Evolutionary conservation across 2,329 filamentous ascomycete species (phyloP), one percentile per base, ranked within the genome.

Genomic region (Byssothecium circinans): DNA sequence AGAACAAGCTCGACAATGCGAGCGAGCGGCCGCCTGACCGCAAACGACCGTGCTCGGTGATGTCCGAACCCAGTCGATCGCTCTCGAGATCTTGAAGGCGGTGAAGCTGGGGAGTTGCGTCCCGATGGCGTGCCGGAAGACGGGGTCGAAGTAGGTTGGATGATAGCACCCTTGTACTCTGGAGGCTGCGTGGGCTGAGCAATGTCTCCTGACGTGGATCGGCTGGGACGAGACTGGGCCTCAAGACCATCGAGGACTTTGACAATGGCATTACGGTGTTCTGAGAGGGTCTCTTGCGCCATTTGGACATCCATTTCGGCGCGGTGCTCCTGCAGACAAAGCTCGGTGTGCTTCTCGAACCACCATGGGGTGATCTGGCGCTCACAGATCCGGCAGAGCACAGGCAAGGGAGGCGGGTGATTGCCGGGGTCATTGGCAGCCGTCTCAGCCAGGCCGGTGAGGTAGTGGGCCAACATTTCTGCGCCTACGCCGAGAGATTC

Each of bases 291-390:
- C 66, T 99, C 94, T 65, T 99, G 94, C 5, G 91, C 85, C 78
- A 97, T 87, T 68, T 99, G 92, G 3, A 99, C 91, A 61, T 97
- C 92, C 89, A 96, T 95, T 69, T 99, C 94, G 0, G 94, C 92
- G 42, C 88, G 86, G 67, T 99, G 94, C 68, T 99, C 94, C 68
- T 97, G 91, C 45, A 96, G 78, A 65, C 94, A 99, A 17, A 97
- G 77, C 62, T 99, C 95, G 2, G 92, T 96, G 69, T 99, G 94
- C 71, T 97, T 99, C 73, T 99, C 94, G 61, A 99, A 99, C 95
- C 94, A 99, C 94, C 94, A 99, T 0, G 92, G 91, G 4, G 90
- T 90, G 51, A 99, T 97, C 53, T 96, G 90, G 44, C 94, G 89
- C 69, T 99, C 94, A 70, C 94, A 99, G 45, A 99, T 97, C 43